phyloP scores from a whole-genome alignment of 2,329 filamentous ascomycete species.

The Sporothrix variecibatus region DNA sequence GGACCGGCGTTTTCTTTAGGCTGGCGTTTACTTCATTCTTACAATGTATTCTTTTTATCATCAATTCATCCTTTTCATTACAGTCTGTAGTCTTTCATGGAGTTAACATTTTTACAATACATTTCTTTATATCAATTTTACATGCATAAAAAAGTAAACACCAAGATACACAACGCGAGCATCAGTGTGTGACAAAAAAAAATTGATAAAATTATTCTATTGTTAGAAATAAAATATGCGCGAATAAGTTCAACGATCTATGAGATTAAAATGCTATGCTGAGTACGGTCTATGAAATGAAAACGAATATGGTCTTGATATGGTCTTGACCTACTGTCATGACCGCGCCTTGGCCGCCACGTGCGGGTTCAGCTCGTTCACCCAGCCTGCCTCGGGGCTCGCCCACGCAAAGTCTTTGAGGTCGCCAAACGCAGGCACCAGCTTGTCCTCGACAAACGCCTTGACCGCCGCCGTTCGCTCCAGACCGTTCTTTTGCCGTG shows the following conservation, averaged over 20 bases:
- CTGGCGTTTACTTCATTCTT: background rate
- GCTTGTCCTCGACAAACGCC: constrained; percentile 41
- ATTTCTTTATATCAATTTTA: background rate
- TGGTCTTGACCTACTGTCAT: background rate
- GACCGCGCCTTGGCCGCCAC: background rate
- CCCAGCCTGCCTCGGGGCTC: constrained; percentile 32
- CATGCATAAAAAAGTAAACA: background rate
- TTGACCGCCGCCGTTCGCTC: constrained; percentile 37
- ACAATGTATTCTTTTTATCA: background rate
- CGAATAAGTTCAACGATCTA: background rate
- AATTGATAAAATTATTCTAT: background rate
- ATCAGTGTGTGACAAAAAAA: background rate
- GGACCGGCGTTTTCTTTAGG: background rate
- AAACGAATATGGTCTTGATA: background rate
- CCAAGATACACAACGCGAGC: background rate
- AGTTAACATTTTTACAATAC: background rate
- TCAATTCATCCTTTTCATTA: background rate
- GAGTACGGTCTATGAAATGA: background rate
- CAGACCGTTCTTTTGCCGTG: constrained; percentile 33
- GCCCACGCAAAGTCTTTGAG: constrained; percentile 63
- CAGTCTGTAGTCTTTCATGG: background rate
- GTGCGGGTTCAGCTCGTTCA: constrained; percentile 26
- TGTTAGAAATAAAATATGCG: background rate
- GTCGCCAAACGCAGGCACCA: constrained; percentile 60
- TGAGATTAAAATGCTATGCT: background rate